phyloP scores from a whole-genome alignment of 495 filamentous ascomycete species.

The Neurospora sp. region DNA sequence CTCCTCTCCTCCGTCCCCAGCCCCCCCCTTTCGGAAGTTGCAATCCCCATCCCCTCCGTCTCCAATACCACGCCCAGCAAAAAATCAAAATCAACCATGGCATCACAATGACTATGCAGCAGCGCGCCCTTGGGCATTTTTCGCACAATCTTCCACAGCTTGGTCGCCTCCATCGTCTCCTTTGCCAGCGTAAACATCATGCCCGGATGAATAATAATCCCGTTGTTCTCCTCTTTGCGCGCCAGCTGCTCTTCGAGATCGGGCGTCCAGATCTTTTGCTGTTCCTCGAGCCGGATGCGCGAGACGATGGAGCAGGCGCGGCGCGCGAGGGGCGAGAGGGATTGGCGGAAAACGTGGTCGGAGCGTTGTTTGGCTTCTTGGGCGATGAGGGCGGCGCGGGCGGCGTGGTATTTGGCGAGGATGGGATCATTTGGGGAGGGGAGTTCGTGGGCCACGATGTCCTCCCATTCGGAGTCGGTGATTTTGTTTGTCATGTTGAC shows the following conservation, averaged over 20 bases:
- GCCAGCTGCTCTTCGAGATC: constrained; percentile 56
- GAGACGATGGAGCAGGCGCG: constrained; percentile 69
- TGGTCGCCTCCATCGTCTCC: constrained; percentile 66
- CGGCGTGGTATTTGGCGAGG: constrained; percentile 66
- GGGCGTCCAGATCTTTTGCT: constrained; percentile 52
- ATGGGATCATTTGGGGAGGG: constrained; percentile 55
- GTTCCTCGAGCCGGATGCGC: constrained; percentile 68
- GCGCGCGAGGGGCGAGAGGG: constrained; percentile 35
- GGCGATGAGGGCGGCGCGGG: constrained; percentile 64
- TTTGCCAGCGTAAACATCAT: constrained; percentile 84
- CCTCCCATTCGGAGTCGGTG: constrained; percentile 46
- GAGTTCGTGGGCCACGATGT: constrained; percentile 39
- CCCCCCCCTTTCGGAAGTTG: constrained; percentile 33
- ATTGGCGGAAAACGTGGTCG: constrained; percentile 47
- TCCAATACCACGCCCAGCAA: constrained; percentile 59
- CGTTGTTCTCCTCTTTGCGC: constrained; percentile 33
- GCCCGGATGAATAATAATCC: constrained; percentile 59
- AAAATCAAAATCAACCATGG: constrained; percentile 80
- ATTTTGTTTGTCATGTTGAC: constrained; percentile 5
- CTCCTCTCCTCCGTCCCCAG: constrained; percentile 38
- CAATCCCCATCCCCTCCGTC: constrained; percentile 67
- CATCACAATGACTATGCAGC: constrained; percentile 79
- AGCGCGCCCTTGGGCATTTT: constrained; percentile 87
- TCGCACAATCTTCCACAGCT: constrained; percentile 75
- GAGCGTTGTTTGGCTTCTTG: constrained; percentile 67